These are phyloP conservation scores for Trebouxia sp. DNA, from an alignment of 139 green algal genomes.

Conservation along the genomic window DNA sequence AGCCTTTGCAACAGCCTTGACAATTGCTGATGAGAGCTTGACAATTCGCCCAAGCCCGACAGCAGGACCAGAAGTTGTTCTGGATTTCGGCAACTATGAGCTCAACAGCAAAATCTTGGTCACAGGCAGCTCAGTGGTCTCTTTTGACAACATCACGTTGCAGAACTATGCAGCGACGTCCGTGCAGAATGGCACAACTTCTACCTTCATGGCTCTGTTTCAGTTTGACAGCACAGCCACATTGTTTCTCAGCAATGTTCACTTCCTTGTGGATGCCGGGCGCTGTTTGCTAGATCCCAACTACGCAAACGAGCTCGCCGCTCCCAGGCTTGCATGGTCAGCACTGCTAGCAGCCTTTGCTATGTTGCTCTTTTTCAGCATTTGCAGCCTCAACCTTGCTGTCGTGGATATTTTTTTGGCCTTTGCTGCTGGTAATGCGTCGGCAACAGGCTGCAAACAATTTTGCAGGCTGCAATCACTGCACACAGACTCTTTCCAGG, in stretches of 20 bases:
- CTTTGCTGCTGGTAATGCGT: too few species aligned
- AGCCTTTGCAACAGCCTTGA: neutral
- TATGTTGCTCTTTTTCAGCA: too few species aligned
- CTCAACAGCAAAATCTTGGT: neutral
- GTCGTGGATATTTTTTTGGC: too few species aligned
- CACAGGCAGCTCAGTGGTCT: neutral
- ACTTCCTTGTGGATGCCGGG: neutral
- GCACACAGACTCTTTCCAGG: neutral
- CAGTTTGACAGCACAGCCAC: neutral
- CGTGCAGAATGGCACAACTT: neutral
- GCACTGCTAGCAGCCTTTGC: too few species aligned
- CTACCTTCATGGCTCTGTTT: neutral
- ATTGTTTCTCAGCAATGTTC: neutral
- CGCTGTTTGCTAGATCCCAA: neutral
- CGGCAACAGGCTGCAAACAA: too few species aligned
- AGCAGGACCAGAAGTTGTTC: neutral
- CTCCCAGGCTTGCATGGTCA: neutral
- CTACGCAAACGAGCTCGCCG: neutral
- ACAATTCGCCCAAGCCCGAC: neutral
- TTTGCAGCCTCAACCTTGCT: too few species aligned
- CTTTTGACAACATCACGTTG: neutral
- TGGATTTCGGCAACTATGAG: slow-evolving; percentile 4
- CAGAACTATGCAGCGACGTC: neutral
- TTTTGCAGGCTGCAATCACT: neutral
- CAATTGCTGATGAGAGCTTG: neutral